Percentiles rank a stretch among this genome's conserved stretches.
Conservation (phyloP, 495 filamentous ascomycete genomes). For the Aspergillus baeticus region DNA sequence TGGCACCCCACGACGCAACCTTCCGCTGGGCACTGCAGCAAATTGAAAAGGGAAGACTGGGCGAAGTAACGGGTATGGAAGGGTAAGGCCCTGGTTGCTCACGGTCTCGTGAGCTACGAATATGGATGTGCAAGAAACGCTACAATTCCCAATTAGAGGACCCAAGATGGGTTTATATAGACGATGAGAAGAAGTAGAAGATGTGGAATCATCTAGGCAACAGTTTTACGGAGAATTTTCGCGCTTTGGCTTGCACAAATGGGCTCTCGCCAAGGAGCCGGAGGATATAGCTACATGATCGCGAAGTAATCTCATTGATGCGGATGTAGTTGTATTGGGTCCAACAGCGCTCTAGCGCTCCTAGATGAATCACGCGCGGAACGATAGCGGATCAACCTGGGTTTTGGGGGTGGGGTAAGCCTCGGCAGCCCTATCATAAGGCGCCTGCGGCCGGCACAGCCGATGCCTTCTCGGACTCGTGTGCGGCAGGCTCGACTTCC, state of each 20-base stretch:
- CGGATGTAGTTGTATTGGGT: conserved; percentile 3
- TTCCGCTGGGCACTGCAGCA: neutral
- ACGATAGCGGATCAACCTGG: conserved; percentile 1
- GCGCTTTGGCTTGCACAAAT: neutral
- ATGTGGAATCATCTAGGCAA: conserved; percentile 11
- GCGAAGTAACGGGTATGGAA: neutral
- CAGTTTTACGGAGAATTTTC: conserved; percentile 7
- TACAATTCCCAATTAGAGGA: neutral
- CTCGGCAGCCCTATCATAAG: conserved; percentile 10
- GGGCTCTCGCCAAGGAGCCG: conserved; percentile 8
- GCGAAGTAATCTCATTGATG: conserved; percentile 6
- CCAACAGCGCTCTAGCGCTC: neutral
- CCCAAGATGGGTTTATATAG: neutral
- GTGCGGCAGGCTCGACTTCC: neutral
- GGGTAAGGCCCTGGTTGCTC: neutral
- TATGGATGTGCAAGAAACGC: neutral
- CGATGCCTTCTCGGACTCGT: neutral
- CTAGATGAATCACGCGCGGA: neutral
- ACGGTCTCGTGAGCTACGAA: neutral
- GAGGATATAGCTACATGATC: conserved; percentile 8
- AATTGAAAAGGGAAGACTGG: neutral
- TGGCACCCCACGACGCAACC: neutral
- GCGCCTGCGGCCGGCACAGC: conserved; percentile 21
- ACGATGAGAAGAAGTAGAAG: neutral
- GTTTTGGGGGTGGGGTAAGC: neutral